Conservation (phyloP, 2,329 filamentous ascomycete species). For the Clonostachys sp. region DNA sequence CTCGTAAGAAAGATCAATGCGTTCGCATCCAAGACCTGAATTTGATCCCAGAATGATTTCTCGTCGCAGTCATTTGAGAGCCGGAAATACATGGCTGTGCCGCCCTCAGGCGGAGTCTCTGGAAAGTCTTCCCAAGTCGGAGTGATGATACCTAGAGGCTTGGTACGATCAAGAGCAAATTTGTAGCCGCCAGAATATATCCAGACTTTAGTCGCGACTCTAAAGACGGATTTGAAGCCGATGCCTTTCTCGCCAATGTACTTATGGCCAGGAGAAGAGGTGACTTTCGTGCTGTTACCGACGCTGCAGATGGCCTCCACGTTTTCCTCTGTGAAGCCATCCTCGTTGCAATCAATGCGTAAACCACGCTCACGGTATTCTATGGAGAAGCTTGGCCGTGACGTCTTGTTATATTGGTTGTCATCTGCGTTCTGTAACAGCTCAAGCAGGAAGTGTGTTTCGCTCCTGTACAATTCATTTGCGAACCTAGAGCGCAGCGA, state of each 20-base stretch:
- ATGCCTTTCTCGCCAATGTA: constrained; percentile 44
- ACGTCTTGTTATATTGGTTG: constrained; percentile 24
- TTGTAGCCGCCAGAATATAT: constrained; percentile 31
- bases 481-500: constrained; percentile 1
- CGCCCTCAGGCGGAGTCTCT: not conserved
- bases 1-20: too few relatives aligned
- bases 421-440: constrained; percentile 23
- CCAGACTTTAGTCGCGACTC: constrained; percentile 27
- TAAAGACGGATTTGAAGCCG: constrained; percentile 43
- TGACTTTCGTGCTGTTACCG: constrained; percentile 34
- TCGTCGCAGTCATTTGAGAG: not conserved
- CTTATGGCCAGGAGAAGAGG: constrained; percentile 15
- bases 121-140: not conserved
- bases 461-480: constrained; percentile 4
- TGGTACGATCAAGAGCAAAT: constrained; percentile 27
- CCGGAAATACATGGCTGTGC: not conserved
- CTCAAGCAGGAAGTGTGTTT: constrained; percentile 6
- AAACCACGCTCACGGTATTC: constrained; percentile 26
- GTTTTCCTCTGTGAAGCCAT: constrained; percentile 32
- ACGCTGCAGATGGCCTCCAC: constrained; percentile 35
- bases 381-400: constrained; percentile 21
- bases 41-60: too few relatives aligned
- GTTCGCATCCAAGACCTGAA: too few relatives aligned
- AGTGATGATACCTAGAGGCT: not conserved
- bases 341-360: constrained; percentile 39